Evolutionary conservation across 1,284 basidiomycete species (phyloP).

Genomic region (Leccinum insolens): DNA sequence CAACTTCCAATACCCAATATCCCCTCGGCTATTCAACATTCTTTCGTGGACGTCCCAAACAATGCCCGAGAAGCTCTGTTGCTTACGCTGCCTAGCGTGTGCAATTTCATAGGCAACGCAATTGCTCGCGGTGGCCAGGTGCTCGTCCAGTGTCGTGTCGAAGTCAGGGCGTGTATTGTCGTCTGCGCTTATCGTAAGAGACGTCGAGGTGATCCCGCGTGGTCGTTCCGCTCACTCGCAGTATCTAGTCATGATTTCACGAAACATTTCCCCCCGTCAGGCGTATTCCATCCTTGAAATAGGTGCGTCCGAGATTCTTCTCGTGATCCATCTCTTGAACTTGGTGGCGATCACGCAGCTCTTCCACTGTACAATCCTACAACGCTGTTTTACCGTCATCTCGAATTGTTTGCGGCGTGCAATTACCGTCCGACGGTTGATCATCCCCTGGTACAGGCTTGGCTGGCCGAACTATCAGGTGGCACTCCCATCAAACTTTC

Average conservation of each 20-base stretch:
- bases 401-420: constrained; percentile 52
- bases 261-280: constrained; percentile 36
- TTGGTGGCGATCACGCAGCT: constrained; percentile 33
- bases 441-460: constrained; percentile 43
- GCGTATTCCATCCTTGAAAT: constrained; percentile 44
- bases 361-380: constrained; percentile 61
- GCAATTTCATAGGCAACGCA: constrained; percentile 45
- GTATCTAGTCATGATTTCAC: constrained; percentile 42
- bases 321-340: background rate
- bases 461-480: constrained; percentile 37
- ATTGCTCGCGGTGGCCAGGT: constrained; percentile 46
- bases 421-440: constrained; percentile 41
- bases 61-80: constrained; percentile 42
- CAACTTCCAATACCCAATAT: constrained; percentile 36
- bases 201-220: background rate
- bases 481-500: constrained; percentile 14
- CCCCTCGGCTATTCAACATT: constrained; percentile 38
- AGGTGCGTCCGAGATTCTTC: constrained; percentile 35
- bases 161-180: constrained; percentile 56
- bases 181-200: constrained; percentile 67
- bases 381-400: constrained; percentile 46
- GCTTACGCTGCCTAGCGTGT: constrained; percentile 45
- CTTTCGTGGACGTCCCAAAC: constrained; percentile 43
- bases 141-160: constrained; percentile 66
- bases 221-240: constrained; percentile 20